Evolutionary conservation across 2,329 filamentous ascomycete genomes (phyloP).

Genomic region (Pestalotiopsis sp.): DNA sequence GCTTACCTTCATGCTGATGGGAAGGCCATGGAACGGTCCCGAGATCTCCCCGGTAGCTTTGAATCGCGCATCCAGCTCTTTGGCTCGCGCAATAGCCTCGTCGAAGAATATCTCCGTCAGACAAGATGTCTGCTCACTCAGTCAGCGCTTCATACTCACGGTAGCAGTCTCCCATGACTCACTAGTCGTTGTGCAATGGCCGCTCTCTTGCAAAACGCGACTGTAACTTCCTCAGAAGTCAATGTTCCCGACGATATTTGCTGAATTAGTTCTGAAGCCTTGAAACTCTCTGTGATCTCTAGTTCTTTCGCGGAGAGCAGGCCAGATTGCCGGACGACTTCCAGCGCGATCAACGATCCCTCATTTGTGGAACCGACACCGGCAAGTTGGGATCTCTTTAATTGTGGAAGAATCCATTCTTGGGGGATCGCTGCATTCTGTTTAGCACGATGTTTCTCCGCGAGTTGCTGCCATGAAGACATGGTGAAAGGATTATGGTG

Average conservation of each 20-base stretch:
- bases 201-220: constrained; percentile 30
- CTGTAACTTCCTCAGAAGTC: constrained; percentile 25
- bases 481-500: not conserved
- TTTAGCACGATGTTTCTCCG: constrained; percentile 15
- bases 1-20: constrained; percentile 40
- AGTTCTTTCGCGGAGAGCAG: constrained; percentile 23
- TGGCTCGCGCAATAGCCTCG: constrained; percentile 46
- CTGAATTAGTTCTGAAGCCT: constrained; percentile 17
- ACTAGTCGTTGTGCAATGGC: constrained; percentile 30
- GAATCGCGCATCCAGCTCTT: constrained; percentile 46
- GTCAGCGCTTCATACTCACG: not conserved
- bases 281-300: constrained; percentile 23
- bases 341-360: constrained; percentile 16
- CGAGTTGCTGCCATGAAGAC: constrained; percentile 14
- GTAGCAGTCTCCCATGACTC: not conserved
- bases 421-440: constrained; percentile 17
- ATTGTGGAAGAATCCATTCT: constrained; percentile 16
- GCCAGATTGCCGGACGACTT: constrained; percentile 12
- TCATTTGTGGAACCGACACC: constrained; percentile 14
- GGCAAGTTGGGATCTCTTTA: constrained; percentile 7
- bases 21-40: constrained; percentile 66
- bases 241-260: constrained; percentile 20
- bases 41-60: constrained; percentile 40
- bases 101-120: constrained; percentile 53
- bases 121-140: constrained; percentile 23